These are phyloP conservation scores for Multifurca ochricompacta DNA, from an alignment of 768 basidiomycete genomes.

Conservation along the genomic window DNA sequence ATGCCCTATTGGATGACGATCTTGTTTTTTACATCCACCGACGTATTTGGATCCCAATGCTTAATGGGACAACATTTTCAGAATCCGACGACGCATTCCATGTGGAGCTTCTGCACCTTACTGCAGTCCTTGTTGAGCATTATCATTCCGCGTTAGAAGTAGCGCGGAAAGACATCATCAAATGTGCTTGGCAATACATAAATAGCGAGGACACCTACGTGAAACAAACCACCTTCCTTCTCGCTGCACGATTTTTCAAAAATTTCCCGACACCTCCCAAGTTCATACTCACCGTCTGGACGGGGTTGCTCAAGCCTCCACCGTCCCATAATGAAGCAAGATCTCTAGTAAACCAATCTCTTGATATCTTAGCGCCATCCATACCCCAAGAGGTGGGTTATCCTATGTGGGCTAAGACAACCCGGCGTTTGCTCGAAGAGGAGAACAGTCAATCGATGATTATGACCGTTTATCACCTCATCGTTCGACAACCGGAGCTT, in stretches of 20 bases:
- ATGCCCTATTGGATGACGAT: constrained; percentile 60
- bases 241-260: constrained; percentile 88
- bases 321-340: constrained; percentile 59
- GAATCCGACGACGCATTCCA: constrained; percentile 78
- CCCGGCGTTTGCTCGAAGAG: constrained; percentile 79
- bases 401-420: constrained; percentile 78
- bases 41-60: constrained; percentile 77
- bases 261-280: constrained; percentile 84
- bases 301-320: constrained; percentile 74
- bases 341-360: constrained; percentile 70
- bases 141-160: constrained; percentile 76
- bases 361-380: constrained; percentile 79
- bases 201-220: constrained; percentile 81
- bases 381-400: constrained; percentile 60
- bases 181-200: constrained; percentile 87
- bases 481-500: constrained; percentile 82
- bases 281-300: constrained; percentile 87
- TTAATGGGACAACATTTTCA: constrained; percentile 42
- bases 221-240: constrained; percentile 85
- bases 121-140: constrained; percentile 79
- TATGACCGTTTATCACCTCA: constrained; percentile 81
- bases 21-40: constrained; percentile 64
- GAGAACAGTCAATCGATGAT: constrained; percentile 70
- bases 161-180: constrained; percentile 86
- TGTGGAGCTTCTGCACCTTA: constrained; percentile 86